Evolutionary conservation across 192 early-diverging fungal genomes (phyloP).

Genomic region (Mortierella antarctica): DNA sequence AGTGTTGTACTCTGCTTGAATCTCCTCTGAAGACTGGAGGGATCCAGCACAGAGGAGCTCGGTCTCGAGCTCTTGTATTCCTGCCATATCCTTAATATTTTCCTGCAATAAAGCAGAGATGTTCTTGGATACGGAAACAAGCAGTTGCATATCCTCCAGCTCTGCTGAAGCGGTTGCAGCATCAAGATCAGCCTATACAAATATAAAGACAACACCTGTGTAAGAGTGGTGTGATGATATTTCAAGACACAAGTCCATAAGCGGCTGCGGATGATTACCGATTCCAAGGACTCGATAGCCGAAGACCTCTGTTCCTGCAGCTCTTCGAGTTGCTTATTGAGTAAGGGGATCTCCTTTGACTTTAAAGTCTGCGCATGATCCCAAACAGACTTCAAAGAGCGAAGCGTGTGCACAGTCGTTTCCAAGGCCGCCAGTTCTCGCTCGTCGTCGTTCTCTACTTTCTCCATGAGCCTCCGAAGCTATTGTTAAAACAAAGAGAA

Average conservation of each 20-base stretch:
- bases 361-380: constrained; percentile 58
- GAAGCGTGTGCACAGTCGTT: constrained; percentile 35
- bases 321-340: constrained; percentile 40
- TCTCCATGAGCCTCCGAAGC: constrained; percentile 53
- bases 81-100: constrained; percentile 5
- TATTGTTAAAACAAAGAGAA: constrained; percentile 3
- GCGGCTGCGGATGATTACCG: constrained; percentile 15
- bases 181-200: constrained; percentile 18
- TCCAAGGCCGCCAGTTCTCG: constrained; percentile 59
- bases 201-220: background rate
- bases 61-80: constrained; percentile 46
- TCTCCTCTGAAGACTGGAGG: constrained; percentile 73
- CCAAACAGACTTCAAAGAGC: constrained; percentile 52
- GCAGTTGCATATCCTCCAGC: constrained; percentile 8
- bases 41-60: constrained; percentile 68
- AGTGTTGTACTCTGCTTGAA: constrained; percentile 66
- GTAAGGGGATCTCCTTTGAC: constrained; percentile 58
- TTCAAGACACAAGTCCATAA: background rate
- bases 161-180: background rate
- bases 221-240: no score
- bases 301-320: constrained; percentile 33
- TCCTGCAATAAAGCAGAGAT: constrained; percentile 13
- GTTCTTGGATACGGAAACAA: constrained; percentile 9
- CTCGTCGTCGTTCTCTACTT: constrained; percentile 53
- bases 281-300: constrained; percentile 30